These are phyloP conservation scores for Pythium dissotocum DNA, from an alignment of 352 stramenopile genomes.

Conservation along the genomic window DNA sequence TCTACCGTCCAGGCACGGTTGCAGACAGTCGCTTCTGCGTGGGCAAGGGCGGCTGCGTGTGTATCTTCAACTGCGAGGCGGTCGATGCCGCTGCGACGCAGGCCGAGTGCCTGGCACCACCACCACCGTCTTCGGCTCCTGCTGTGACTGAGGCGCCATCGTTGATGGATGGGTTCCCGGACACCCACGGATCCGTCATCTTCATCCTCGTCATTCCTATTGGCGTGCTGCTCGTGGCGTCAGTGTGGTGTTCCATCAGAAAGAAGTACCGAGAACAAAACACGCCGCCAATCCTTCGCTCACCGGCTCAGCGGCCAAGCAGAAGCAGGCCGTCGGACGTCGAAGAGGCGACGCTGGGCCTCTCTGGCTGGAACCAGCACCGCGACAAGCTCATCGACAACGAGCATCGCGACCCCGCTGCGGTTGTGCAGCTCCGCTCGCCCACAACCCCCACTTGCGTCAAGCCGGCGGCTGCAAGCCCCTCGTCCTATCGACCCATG, in stretches of 20 bases:
- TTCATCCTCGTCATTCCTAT: not conserved
- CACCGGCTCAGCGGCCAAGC: not conserved
- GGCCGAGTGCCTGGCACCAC: not conserved
- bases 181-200: not conserved
- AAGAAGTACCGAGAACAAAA: not conserved
- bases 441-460: not conserved
- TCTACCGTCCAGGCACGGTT: not conserved
- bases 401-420: not conserved
- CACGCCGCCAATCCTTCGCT: not conserved
- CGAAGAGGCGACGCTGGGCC: not conserved
- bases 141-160: not conserved
- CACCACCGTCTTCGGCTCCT: not conserved
- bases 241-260: not conserved
- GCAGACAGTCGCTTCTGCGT: conserved; percentile 18
- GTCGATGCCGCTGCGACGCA: not conserved
- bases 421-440: not conserved
- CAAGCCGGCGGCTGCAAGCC: too few species aligned
- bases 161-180: too few species aligned
- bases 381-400: not conserved
- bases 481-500: too few species aligned
- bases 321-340: not conserved
- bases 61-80: conserved; percentile 13
- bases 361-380: not conserved
- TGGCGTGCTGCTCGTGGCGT: not conserved
- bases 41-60: conserved; percentile 12